These are phyloP conservation scores for Colletotrichum siamense DNA, from an alignment of 2,329 filamentous ascomycete genomes.

Conservation along the genomic window DNA sequence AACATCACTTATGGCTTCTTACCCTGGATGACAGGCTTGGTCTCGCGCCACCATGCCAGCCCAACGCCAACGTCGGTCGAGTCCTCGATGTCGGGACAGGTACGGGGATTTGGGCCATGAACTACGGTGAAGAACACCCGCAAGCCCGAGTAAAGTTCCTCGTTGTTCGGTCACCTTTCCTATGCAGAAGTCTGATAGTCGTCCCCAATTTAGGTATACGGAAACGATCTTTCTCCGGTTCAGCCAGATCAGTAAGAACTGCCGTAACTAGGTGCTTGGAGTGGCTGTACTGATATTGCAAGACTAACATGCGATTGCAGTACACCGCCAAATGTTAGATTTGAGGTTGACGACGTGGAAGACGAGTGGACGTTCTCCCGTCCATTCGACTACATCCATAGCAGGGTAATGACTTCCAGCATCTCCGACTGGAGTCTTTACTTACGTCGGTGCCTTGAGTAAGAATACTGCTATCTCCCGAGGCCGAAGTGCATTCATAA, in stretches of 20 bases:
- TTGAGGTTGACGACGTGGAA: conserved; percentile 43
- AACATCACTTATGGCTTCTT: conserved; percentile 39
- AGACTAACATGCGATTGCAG: no score
- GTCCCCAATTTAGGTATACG: conserved; percentile 25
- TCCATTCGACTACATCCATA: conserved; percentile 38
- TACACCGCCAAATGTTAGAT: conserved; percentile 45
- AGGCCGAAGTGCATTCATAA: background rate
- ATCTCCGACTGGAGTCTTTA: conserved; percentile 42
- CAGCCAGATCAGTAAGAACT: conserved; percentile 32
- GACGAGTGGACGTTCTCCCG: conserved; percentile 35
- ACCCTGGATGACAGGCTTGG: conserved; percentile 34
- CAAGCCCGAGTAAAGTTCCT: conserved; percentile 26
- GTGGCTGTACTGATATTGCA: no score
- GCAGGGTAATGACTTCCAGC: conserved; percentile 32
- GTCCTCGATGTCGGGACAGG: conserved; percentile 30
- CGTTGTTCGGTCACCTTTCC: no score
- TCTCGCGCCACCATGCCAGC: conserved; percentile 27
- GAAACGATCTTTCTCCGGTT: conserved; percentile 38
- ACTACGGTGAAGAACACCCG: conserved; percentile 35
- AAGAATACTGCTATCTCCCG: background rate
- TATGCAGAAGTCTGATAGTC: no score
- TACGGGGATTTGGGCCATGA: conserved; percentile 28
- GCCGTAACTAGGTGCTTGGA: no score
- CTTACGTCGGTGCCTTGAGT: background rate
- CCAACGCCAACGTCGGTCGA: background rate